Evolutionary conservation across 192 early-diverging fungal species (phyloP).

Genomic region (Lobosporangium transversale): DNA sequence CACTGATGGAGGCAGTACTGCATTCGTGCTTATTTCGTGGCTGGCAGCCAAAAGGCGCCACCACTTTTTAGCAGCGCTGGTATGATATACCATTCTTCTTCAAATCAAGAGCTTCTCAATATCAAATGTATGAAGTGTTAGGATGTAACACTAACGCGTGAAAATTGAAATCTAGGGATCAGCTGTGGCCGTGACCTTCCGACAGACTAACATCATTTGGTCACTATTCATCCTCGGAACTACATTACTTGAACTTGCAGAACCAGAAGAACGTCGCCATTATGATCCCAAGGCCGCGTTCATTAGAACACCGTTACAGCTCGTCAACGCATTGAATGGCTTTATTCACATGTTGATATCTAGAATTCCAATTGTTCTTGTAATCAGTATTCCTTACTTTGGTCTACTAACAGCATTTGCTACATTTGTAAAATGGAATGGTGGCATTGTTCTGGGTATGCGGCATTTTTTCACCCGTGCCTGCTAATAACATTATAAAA

Average conservation of each 20-base stretch:
- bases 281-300: conserved; percentile 43
- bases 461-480: no score
- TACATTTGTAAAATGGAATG: conserved; percentile 79
- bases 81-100: no score
- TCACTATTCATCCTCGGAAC: conserved; percentile 72
- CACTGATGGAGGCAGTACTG: conserved; percentile 88
- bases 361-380: conserved; percentile 18
- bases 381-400: conserved; percentile 61
- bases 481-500: no score
- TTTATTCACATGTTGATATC: conserved; percentile 25
- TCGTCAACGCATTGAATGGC: conserved; percentile 17
- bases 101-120: no score
- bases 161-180: conserved; percentile 29
- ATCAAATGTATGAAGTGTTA: no score
- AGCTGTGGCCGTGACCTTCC: conserved; percentile 68
- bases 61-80: conserved; percentile 65
- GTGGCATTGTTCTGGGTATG: conserved; percentile 87
- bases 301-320: conserved; percentile 11
- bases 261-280: conserved; percentile 18
- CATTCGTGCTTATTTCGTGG: conserved; percentile 80
- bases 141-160: no score
- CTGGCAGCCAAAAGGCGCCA: conserved; percentile 57
- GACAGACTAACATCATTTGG: conserved; percentile 97
- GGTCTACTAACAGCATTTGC: conserved; percentile 62
- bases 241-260: conserved; percentile 43